phyloP scores from a whole-genome alignment of 179 eudicot genomes.

The Heliamphora pulchella region DNA sequence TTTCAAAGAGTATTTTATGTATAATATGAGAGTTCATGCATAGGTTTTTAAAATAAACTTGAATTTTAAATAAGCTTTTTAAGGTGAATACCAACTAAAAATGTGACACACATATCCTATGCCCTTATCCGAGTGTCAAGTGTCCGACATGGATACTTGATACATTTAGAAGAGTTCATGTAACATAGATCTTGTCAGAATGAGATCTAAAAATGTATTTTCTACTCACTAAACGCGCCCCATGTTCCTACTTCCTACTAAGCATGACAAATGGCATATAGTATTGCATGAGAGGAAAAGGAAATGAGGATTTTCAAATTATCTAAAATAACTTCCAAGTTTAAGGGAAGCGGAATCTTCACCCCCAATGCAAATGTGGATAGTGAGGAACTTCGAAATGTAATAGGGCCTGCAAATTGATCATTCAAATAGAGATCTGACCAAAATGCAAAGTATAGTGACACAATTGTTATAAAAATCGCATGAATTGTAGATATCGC shows the following conservation, averaged over 20 bases:
- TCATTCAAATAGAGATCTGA: slow-evolving; percentile 53
- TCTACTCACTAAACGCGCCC: neutral
- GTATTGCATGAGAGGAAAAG: neutral
- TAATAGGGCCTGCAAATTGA: slow-evolving; percentile 29
- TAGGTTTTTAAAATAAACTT: no score
- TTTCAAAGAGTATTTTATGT: no score
- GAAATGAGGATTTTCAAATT: neutral
- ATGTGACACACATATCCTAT: no score
- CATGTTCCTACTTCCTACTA: neutral
- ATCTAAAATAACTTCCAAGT: neutral
- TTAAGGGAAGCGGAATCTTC: slow-evolving; percentile 19
- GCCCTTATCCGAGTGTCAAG: no score
- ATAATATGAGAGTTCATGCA: no score
- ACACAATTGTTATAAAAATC: slow-evolving; percentile 41
- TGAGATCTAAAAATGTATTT: no score
- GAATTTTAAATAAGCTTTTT: no score
- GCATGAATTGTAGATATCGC: slow-evolving; percentile 70
- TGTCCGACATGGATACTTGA: no score
- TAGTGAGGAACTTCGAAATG: slow-evolving; percentile 39
- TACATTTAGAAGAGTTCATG: no score
- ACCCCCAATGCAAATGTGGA: slow-evolving; percentile 66
- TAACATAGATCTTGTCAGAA: no score
- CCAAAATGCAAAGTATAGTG: slow-evolving; percentile 52
- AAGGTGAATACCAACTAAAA: no score
- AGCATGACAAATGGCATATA: neutral